Evolutionary conservation across 345 rosid genomes (phyloP), one percentile per base, ranked within the genome.

Genomic region (Lepidium sativum): DNA sequence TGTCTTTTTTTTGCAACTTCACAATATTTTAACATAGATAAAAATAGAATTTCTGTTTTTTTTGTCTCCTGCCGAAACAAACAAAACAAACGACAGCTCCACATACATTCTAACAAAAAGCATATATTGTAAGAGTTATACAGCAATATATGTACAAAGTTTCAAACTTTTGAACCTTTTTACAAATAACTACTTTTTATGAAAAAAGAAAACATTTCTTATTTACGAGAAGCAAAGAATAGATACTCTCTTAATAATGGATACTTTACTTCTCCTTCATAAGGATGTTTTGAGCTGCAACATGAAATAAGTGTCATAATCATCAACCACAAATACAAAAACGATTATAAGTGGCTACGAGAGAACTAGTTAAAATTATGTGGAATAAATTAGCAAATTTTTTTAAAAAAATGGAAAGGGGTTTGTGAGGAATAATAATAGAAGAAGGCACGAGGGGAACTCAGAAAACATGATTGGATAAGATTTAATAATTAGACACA

Each of bases 391-490:
- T n/a, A n/a, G n/a, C n/a, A n/a, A n/a, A n/a, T n/a, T n/a, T n/a
- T n/a, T n/a, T n/a, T n/a, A n/a, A n/a, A n/a, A n/a, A n/a, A n/a
- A n/a, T n/a, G n/a, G n/a, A n/a, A n/a, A n/a, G n/a, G n/a, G n/a
- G n/a, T n/a, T n/a, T n/a, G n/a, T n/a, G n/a, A n/a, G n/a, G n/a
- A n/a, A n/a, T n/a, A n/a, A n/a, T n/a, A n/a, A n/a, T n/a, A n/a
- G n/a, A n/a, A n/a, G n/a, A n/a, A n/a, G n/a, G n/a, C n/a, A n/a
- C n/a, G n/a, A n/a, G n/a, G n/a, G n/a, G 48, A 51, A 50, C 47
- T 70, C 70, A 65, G 54, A 54, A 47, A 35, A 23, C 42, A 68
- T 70, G 60, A 75, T 66, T 67, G 74, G 79, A 63, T 52, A 45
- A 69, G 71, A 63, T 65, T 25, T 0, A 59, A 76, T 43, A 15